Evolutionary conservation across 2,329 filamentous ascomycete species (phyloP).

Genomic region (Ceratocystis papillata): DNA sequence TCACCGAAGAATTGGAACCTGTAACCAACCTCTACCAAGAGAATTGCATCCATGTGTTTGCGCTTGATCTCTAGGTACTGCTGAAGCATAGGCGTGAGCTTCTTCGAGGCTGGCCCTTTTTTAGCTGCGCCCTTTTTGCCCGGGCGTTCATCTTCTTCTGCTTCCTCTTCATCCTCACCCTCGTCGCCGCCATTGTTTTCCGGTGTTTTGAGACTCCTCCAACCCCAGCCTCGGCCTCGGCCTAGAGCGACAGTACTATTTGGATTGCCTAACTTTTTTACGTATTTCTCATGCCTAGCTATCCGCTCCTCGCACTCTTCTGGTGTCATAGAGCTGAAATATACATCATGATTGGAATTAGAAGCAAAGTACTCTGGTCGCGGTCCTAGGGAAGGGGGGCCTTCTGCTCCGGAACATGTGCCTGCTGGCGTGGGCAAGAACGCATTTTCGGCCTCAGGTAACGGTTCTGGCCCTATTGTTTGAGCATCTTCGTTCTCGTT

Average conservation of each 20-base stretch:
- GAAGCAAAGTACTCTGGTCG: slow-evolving; percentile 17
- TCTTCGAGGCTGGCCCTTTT: slow-evolving; percentile 43
- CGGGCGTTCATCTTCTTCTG: slow-evolving; percentile 45
- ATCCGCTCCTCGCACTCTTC: slow-evolving; percentile 54
- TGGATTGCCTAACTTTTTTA: slow-evolving; percentile 78
- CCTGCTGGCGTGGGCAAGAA: neutral
- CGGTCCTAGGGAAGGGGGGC: neutral
- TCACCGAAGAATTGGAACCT: slow-evolving; percentile 97
- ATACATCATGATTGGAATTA: slow-evolving; percentile 20
- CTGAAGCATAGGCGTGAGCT: slow-evolving; percentile 87
- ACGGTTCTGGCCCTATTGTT: neutral
- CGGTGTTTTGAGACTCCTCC: slow-evolving; percentile 42
- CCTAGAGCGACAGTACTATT: slow-evolving; percentile 64
- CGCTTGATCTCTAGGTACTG: slow-evolving; percentile 91
- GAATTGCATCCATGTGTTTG: slow-evolving; percentile 75
- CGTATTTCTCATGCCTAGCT: slow-evolving; percentile 61
- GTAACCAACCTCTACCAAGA: slow-evolving; percentile 93
- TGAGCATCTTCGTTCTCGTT: slow-evolving; percentile 14
- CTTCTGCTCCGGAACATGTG: neutral
- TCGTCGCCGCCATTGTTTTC: slow-evolving; percentile 48
- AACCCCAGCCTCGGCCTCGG: slow-evolving; percentile 45
- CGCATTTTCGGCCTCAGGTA: neutral
- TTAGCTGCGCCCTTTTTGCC: slow-evolving; percentile 37
- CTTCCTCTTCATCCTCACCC: slow-evolving; percentile 41
- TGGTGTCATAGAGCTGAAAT: slow-evolving; percentile 32